Conservation (phyloP, 805 yeast genomes). For the Yamadazyma scolyti region DNA sequence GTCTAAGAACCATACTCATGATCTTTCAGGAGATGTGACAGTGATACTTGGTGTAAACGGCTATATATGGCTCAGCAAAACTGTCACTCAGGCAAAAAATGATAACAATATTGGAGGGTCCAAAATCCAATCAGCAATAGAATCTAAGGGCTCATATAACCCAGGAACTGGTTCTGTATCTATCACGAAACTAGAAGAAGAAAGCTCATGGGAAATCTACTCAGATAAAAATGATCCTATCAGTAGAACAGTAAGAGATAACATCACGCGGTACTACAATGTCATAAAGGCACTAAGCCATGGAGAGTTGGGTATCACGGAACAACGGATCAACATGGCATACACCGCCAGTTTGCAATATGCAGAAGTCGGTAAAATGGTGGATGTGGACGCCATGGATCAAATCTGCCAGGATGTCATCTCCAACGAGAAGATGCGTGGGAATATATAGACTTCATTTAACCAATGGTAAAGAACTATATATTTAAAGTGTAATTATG, state of each 20-base stretch:
- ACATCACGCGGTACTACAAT: conserved; percentile 81
- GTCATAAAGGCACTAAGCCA: conserved; percentile 78
- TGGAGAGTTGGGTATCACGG: conserved; percentile 85
- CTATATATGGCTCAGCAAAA: conserved; percentile 84
- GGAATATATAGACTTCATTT: conserved; percentile 26
- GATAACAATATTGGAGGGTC: conserved; percentile 20
- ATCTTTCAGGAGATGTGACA: conserved; percentile 91
- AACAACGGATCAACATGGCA: conserved; percentile 70
- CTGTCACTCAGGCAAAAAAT: conserved; percentile 25
- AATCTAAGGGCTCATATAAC: conserved; percentile 35
- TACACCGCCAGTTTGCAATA: conserved; percentile 88
- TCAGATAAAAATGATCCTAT: conserved; percentile 84
- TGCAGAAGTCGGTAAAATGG: conserved; percentile 62
- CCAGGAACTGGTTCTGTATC: conserved; percentile 61
- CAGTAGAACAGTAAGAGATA: conserved; percentile 55
- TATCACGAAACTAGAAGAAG: conserved; percentile 86
- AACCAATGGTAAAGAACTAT: conserved; percentile 1
- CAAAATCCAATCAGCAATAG: conserved; percentile 38
- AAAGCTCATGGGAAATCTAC: conserved; percentile 92
- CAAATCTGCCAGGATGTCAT: conserved; percentile 70
- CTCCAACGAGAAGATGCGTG: conserved; percentile 73
- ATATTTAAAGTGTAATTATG: conserved; percentile 3
- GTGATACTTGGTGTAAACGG: conserved; percentile 93
- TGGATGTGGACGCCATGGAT: conserved; percentile 71
- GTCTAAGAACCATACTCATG: conserved; percentile 82